These are phyloP conservation scores for Pichia terricola DNA, from an alignment of 1,139 yeast genomes.

Conservation along the genomic window DNA sequence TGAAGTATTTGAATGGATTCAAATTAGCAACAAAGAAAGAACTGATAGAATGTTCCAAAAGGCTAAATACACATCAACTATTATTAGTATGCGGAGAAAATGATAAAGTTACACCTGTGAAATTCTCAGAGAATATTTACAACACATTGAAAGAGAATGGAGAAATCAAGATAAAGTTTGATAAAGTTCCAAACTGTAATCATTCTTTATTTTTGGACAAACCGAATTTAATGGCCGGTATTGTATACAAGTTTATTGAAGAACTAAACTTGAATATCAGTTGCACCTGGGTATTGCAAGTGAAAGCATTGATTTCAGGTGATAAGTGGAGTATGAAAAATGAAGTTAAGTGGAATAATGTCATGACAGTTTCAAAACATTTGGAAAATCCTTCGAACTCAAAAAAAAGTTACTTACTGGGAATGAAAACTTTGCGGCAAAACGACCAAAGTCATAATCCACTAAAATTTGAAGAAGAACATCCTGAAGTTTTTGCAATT, in stretches of 20 bases:
- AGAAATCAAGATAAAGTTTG: slow-evolving; percentile 17
- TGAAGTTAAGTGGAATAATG: slow-evolving; percentile 59
- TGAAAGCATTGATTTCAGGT: slow-evolving; percentile 51
- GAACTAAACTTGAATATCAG: slow-evolving; percentile 25
- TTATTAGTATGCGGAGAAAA: slow-evolving; percentile 37
- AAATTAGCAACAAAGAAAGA: slow-evolving; percentile 35
- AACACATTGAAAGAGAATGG: slow-evolving; percentile 8
- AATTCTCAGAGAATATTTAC: slow-evolving; percentile 21
- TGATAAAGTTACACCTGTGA: slow-evolving; percentile 48
- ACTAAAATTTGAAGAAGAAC: slow-evolving; percentile 35
- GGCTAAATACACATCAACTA: slow-evolving; percentile 1
- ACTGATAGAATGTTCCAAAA: slow-evolving; percentile 22
- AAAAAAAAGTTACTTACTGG: slow-evolving; percentile 44
- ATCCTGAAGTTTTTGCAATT: slow-evolving; percentile 45
- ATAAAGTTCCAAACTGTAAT: slow-evolving; percentile 45
- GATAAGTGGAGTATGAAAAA: slow-evolving; percentile 77
- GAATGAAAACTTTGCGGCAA: slow-evolving; percentile 69
- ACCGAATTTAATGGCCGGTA: slow-evolving; percentile 59
- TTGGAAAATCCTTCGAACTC: slow-evolving; percentile 27
- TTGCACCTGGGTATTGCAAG: slow-evolving; percentile 33
- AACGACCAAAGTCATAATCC: slow-evolving; percentile 59
- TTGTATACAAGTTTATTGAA: slow-evolving; percentile 50
- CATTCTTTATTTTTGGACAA: slow-evolving; percentile 57
- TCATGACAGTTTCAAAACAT: slow-evolving; percentile 40
- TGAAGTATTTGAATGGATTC: slow-evolving; percentile 46